A percentile compares a stretch with the other conserved stretches of the same genome.
These are phyloP conservation scores for Debaryomyces fabryi DNA, from an alignment of 1,139 yeast species.

Conservation along the genomic window DNA sequence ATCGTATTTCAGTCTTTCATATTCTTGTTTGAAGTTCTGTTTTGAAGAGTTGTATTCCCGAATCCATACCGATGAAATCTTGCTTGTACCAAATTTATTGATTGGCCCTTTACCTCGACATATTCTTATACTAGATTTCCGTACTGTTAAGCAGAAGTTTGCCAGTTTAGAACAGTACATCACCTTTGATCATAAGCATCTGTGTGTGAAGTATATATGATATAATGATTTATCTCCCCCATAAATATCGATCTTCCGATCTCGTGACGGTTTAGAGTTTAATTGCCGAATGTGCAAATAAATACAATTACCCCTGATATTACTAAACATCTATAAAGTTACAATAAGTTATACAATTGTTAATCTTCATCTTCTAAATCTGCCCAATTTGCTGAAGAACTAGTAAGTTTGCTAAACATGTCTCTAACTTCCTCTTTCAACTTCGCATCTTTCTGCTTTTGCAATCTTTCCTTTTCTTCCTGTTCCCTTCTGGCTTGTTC, in stretches of 20 bases:
- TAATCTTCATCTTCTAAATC: conserved; percentile 19
- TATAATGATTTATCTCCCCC: not conserved
- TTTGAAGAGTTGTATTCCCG: conserved; percentile 7
- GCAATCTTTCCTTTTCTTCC: conserved; percentile 13
- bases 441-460: conserved; percentile 19
- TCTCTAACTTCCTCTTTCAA: conserved; percentile 31
- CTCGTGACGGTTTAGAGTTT: not conserved
- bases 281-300: not conserved
- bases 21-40: conserved; percentile 10
- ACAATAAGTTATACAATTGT: conserved; percentile 4
- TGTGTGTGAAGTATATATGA: not conserved
- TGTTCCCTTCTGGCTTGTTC: conserved; percentile 13
- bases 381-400: conserved; percentile 39
- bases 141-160: not conserved
- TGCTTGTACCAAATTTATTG: not conserved
- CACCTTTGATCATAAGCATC: not conserved
- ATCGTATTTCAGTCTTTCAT: conserved; percentile 18
- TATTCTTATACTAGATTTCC: not conserved
- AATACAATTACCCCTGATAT: not conserved
- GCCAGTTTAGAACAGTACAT: not conserved
- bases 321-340: conserved; percentile 5
- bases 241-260: not conserved
- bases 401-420: conserved; percentile 35
- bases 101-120: not conserved
- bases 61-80: not conserved